Percentiles rank a stretch among this genome's conserved stretches.
Evolutionary conservation across 2,329 filamentous ascomycete species (phyloP).

Genomic region (Fusarium buxicola): DNA sequence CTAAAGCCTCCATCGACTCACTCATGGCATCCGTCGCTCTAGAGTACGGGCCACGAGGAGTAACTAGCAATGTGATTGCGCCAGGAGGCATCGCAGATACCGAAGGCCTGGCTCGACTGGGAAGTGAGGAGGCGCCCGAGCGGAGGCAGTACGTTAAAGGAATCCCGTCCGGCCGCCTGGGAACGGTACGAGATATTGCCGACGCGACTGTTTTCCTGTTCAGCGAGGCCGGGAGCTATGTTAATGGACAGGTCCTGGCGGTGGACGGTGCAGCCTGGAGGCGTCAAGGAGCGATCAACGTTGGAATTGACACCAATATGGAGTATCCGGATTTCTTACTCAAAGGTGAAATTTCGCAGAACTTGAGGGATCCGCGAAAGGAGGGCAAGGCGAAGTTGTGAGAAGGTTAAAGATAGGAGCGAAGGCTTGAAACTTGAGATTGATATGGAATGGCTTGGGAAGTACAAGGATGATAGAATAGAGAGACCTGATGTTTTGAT

Average conservation of each 20-base stretch:
- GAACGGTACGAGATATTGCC: slow-evolving; percentile 86
- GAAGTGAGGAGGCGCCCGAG: slow-evolving; percentile 54
- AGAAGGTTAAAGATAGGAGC: background rate
- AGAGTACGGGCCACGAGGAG: slow-evolving; percentile 88
- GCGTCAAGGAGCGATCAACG: slow-evolving; percentile 57
- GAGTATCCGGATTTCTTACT: slow-evolving; percentile 64
- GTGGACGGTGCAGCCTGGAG: slow-evolving; percentile 74
- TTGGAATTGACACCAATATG: slow-evolving; percentile 62
- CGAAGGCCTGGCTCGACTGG: slow-evolving; percentile 78
- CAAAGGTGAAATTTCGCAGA: slow-evolving; percentile 49
- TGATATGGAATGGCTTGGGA: background rate
- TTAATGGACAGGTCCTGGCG: slow-evolving; percentile 85
- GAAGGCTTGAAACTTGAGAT: background rate
- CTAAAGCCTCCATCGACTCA: slow-evolving; percentile 91
- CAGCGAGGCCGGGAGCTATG: slow-evolving; percentile 84
- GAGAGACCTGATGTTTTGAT: background rate
- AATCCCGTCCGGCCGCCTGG: slow-evolving; percentile 81
- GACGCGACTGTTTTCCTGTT: slow-evolving; percentile 94
- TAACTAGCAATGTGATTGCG: slow-evolving; percentile 89
- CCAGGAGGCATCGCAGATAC: slow-evolving; percentile 89
- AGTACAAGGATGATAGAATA: background rate
- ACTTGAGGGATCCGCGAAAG: slow-evolving; percentile 52
- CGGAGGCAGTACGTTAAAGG: slow-evolving; percentile 51
- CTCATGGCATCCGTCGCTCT: slow-evolving; percentile 83
- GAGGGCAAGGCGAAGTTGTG: slow-evolving; percentile 56